A percentile compares a stretch with the other conserved stretches of the same genome.
Evolutionary conservation across 768 basidiomycete genomes (phyloP).

Genomic region (Fomitopsis serialis): DNA sequence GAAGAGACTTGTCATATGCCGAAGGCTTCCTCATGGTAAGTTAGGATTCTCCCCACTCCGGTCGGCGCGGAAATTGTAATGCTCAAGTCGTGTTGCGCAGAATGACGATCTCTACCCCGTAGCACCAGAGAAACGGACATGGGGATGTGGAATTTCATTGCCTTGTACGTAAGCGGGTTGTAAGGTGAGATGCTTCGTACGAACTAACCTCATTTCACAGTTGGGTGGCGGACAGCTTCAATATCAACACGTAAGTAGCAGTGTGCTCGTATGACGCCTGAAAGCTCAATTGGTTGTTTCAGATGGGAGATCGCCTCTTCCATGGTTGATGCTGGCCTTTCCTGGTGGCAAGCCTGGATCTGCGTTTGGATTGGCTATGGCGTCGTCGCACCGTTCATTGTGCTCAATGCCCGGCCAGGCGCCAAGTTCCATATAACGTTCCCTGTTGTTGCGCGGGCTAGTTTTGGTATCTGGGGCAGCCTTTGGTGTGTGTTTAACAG

Average conservation of each 20-base stretch:
- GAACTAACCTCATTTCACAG: constrained; percentile 27
- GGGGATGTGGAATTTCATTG: constrained; percentile 63
- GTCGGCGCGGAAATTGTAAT: constrained; percentile 3
- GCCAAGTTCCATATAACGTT: constrained; percentile 75
- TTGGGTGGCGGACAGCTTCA: constrained; percentile 81
- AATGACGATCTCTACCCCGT: constrained; percentile 75
- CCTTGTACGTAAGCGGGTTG: constrained; percentile 48
- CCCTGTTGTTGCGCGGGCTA: constrained; percentile 70
- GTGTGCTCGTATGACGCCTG: background rate
- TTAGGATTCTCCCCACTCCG: constrained; percentile 8
- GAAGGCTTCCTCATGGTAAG: constrained; percentile 57
- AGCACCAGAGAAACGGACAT: constrained; percentile 53
- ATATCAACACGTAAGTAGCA: constrained; percentile 60
- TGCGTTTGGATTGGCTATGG: constrained; percentile 57
- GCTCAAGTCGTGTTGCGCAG: constrained; percentile 27
- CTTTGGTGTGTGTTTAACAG: constrained; percentile 78
- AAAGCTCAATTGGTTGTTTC: background rate
- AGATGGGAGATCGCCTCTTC: constrained; percentile 78
- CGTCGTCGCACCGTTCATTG: constrained; percentile 56
- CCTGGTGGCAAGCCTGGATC: constrained; percentile 85
- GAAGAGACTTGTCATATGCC: constrained; percentile 38
- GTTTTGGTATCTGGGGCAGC: constrained; percentile 74
- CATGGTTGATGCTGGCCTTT: constrained; percentile 66
- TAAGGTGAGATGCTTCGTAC: too few relatives aligned
- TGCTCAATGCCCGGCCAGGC: constrained; percentile 72